These are phyloP conservation scores for Ophiostoma perfectum DNA, from an alignment of 2,329 filamentous ascomycete genomes.

Conservation along the genomic window DNA sequence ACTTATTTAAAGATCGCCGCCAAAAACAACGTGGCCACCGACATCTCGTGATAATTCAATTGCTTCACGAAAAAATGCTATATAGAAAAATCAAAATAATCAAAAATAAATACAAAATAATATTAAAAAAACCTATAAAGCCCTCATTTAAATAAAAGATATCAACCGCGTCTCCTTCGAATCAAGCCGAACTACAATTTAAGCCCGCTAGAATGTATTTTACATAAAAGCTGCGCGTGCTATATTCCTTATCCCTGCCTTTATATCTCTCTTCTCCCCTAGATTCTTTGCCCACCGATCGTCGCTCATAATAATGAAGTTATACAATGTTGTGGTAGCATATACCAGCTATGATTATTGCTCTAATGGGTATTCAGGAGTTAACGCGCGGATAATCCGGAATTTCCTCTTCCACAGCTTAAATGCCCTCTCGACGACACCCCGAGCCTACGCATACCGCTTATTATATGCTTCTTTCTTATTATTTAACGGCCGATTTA, in stretches of 20 bases:
- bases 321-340: neutral
- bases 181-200: neutral
- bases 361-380: neutral
- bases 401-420: neutral
- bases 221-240: neutral
- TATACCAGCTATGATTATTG: neutral
- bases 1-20: too few species aligned
- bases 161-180: neutral
- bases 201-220: neutral
- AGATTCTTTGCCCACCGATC: neutral
- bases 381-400: neutral
- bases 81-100: too few species aligned
- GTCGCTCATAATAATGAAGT: conserved; percentile 3
- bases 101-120: too few species aligned
- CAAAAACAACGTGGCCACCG: too few species aligned
- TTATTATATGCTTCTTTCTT: neutral
- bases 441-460: neutral
- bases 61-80: too few species aligned
- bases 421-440: neutral
- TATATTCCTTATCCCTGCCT: neutral
- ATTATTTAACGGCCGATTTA: conserved; percentile 9
- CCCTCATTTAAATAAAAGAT: too few species aligned
- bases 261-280: neutral
- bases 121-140: too few species aligned
- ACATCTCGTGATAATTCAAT: too few species aligned